phyloP scores from a whole-genome alignment of 2,329 filamentous ascomycete genomes.

The Pseudonectria buxi region DNA sequence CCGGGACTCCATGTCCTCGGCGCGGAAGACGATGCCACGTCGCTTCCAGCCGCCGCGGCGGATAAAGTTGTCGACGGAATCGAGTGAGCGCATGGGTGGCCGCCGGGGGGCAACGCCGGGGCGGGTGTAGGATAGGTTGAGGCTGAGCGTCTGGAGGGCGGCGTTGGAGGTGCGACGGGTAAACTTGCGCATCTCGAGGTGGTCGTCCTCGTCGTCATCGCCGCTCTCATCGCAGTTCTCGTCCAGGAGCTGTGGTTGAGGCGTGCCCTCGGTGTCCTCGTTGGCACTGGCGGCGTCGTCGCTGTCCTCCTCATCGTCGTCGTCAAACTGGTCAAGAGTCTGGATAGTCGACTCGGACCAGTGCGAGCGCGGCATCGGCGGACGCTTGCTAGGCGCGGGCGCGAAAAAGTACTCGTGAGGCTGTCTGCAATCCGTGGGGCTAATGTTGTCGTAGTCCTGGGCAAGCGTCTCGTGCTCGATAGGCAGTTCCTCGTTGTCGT shows the following conservation, averaged over 20 bases:
- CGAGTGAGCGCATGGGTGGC: conserved; percentile 32
- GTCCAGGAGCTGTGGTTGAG: background rate
- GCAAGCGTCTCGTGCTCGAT: conserved; percentile 20
- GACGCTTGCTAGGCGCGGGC: conserved; percentile 18
- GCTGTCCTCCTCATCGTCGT: conserved; percentile 17
- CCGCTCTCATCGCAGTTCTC: no score
- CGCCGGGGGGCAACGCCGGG: conserved; percentile 20
- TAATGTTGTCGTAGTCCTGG: conserved; percentile 9
- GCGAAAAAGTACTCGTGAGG: conserved; percentile 29
- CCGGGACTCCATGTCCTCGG: conserved; percentile 25
- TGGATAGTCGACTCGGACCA: conserved; percentile 39
- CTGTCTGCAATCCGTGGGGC: conserved; percentile 19
- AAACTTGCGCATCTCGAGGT: conserved; percentile 19
- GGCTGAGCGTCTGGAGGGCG: conserved; percentile 19
- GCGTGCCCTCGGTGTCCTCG: conserved; percentile 14
- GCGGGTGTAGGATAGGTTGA: conserved; percentile 32
- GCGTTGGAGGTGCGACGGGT: conserved; percentile 11
- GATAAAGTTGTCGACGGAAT: conserved; percentile 35
- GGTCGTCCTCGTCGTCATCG: no score
- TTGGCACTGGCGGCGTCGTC: conserved; percentile 18
- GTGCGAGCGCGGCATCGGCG: conserved; percentile 29
- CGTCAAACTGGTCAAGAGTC: conserved; percentile 17
- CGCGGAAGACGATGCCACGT: conserved; percentile 34
- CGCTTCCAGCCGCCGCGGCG: conserved; percentile 40
- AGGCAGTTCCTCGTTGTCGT: conserved; percentile 13